Conservation (phyloP, 768 basidiomycete genomes). For the Hygrocybe coccinea region DNA sequence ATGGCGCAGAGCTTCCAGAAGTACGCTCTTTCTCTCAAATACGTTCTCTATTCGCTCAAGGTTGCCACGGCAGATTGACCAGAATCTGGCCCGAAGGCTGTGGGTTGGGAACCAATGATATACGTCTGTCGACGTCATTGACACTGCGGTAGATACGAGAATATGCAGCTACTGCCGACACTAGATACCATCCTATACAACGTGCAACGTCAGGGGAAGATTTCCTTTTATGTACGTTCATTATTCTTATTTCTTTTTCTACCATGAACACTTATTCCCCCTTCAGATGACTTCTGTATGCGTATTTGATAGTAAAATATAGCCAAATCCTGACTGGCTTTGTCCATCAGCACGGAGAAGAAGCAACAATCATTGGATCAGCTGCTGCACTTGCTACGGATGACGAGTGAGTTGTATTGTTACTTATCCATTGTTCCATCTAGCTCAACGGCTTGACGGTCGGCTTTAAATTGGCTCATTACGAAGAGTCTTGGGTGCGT, state of each 20-base stretch:
- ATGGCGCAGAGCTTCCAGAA: constrained; percentile 72
- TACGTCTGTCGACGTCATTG: neutral
- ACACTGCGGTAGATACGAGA: constrained; percentile 50
- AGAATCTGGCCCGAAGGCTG: constrained; percentile 61
- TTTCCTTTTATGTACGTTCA: constrained; percentile 74
- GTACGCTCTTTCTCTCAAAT: constrained; percentile 36
- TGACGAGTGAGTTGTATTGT: constrained; percentile 64
- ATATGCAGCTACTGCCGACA: constrained; percentile 75
- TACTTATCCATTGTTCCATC: neutral
- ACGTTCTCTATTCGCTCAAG: neutral
- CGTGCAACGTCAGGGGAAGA: constrained; percentile 90
- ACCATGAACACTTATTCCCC: constrained; percentile 2
- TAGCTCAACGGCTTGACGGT: neutral
- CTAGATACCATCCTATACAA: constrained; percentile 88
- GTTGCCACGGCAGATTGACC: constrained; percentile 49
- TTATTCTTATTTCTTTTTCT: neutral
- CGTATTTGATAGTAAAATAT: neutral
- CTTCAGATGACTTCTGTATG: constrained; percentile 78
- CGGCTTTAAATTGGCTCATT: neutral
- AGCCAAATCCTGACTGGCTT: neutral
- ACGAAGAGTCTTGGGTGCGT: constrained; percentile 66
- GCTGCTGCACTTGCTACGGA: constrained; percentile 77
- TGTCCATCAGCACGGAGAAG: constrained; percentile 76
- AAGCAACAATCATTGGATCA: constrained; percentile 84
- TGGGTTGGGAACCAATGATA: constrained; percentile 24